Percentiles rank a stretch among this genome's conserved stretches.
These are phyloP conservation scores for Fusarium verrucosum DNA, from an alignment of 2,329 filamentous ascomycete genomes.

Conservation along the genomic window DNA sequence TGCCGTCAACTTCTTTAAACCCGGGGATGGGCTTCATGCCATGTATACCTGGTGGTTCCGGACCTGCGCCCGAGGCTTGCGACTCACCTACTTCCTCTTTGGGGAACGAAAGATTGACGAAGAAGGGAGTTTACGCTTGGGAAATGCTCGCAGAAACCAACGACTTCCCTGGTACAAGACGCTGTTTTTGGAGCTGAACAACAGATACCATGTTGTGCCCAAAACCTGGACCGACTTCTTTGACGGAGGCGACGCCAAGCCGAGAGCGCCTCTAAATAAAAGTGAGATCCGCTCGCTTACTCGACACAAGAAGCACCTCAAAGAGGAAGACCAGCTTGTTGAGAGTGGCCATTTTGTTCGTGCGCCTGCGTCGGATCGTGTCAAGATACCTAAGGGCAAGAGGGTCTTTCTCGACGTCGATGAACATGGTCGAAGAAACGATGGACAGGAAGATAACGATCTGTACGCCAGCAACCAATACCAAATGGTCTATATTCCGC, in stretches of 20 bases:
- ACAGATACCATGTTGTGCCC: conserved; percentile 55
- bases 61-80: conserved; percentile 79
- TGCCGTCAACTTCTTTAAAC: conserved; percentile 83
- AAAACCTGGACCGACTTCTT: conserved; percentile 69
- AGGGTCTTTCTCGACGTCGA: conserved; percentile 82
- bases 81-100: conserved; percentile 93
- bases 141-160: conserved; percentile 45
- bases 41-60: conserved; percentile 98
- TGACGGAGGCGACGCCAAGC: conserved; percentile 58
- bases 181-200: conserved; percentile 58
- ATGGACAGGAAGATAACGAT: conserved; percentile 63
- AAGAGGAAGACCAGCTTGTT: conserved; percentile 63
- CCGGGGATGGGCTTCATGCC: conserved; percentile 81
- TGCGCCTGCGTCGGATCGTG: conserved; percentile 93
- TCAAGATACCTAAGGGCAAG: conserved; percentile 87
- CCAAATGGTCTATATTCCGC: conserved; percentile 81
- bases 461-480: conserved; percentile 69
- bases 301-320: conserved; percentile 56
- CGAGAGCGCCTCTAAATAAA: conserved; percentile 48
- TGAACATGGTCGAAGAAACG: conserved; percentile 67
- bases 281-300: conserved; percentile 51
- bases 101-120: conserved; percentile 83
- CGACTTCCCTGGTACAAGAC: conserved; percentile 53
- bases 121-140: conserved; percentile 72
- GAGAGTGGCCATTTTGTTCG: conserved; percentile 85